phyloP scores from a whole-genome alignment of 2,329 filamentous ascomycete species.

The Madurella fahalii region DNA sequence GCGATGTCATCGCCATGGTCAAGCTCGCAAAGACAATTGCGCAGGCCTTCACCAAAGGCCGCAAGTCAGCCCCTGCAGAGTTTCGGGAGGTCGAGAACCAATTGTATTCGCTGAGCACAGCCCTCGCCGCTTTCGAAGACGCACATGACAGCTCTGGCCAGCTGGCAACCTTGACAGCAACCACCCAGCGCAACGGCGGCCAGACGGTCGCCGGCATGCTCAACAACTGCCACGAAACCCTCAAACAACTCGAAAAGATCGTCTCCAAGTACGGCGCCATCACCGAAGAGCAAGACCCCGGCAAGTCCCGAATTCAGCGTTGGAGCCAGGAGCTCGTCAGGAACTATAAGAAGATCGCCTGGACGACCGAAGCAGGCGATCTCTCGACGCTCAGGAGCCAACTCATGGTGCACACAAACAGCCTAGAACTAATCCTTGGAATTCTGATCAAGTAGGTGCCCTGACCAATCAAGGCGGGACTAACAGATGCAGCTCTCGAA shows the following conservation, averaged over 20 bases:
- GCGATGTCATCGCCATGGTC: slow-evolving; percentile 29
- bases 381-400: slow-evolving; percentile 24
- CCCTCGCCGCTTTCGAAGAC: slow-evolving; percentile 23
- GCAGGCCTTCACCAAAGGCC: slow-evolving; percentile 29
- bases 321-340: slow-evolving; percentile 25
- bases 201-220: slow-evolving; percentile 4
- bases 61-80: slow-evolving; percentile 31
- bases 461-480: neutral
- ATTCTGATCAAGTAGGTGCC: slow-evolving; percentile 16
- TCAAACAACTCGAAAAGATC: slow-evolving; percentile 16
- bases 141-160: neutral
- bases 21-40: slow-evolving; percentile 29
- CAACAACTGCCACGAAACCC: slow-evolving; percentile 10
- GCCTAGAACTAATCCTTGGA: slow-evolving; percentile 25
- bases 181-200: neutral
- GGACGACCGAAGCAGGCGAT: slow-evolving; percentile 30
- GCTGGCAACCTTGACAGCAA: too few species aligned
- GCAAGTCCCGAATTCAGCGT: slow-evolving; percentile 8
- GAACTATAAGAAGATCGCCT: slow-evolving; percentile 30
- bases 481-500: slow-evolving; percentile 10
- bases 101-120: slow-evolving; percentile 28
- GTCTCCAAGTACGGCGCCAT: slow-evolving; percentile 11
- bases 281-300: neutral
- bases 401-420: slow-evolving; percentile 26
- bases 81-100: slow-evolving; percentile 32